phyloP scores from a whole-genome alignment of 2,329 filamentous ascomycete genomes.

The Metarhizium robertsii region DNA sequence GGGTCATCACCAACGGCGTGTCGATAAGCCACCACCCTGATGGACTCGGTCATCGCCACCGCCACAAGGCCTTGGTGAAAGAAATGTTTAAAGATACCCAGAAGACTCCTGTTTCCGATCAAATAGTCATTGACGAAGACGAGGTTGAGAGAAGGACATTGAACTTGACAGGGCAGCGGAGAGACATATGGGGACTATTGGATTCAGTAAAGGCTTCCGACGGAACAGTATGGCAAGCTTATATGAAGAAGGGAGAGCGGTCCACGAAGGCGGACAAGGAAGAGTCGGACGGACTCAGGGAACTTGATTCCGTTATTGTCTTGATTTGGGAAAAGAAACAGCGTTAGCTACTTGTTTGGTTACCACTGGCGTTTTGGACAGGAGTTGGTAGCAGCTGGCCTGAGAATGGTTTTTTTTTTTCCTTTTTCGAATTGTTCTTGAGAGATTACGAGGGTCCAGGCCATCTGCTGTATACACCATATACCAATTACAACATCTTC shows the following conservation, averaged over 20 bases:
- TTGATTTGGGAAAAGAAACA: conserved; percentile 27
- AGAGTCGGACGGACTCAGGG: conserved; percentile 10
- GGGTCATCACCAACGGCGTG: conserved; percentile 38
- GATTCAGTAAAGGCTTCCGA: conserved; percentile 25
- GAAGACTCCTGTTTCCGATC: conserved; percentile 13
- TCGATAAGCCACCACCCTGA: conserved; percentile 33
- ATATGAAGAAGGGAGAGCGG: conserved; percentile 24
- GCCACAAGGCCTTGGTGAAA: neutral
- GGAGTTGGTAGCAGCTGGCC: neutral
- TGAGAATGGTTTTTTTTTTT: neutral
- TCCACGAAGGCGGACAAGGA: conserved; percentile 7
- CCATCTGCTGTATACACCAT: neutral
- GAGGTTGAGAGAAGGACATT: conserved; percentile 21
- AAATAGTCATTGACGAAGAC: conserved; percentile 22
- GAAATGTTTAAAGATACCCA: conserved; percentile 3
- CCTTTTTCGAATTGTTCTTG: neutral
- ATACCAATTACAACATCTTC: neutral
- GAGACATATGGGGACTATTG: conserved; percentile 31
- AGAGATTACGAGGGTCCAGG: neutral
- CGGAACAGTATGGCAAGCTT: conserved; percentile 37
- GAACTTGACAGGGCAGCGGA: conserved; percentile 23
- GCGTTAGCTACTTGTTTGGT: neutral
- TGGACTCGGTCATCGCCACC: conserved; percentile 17
- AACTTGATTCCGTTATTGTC: conserved; percentile 29
- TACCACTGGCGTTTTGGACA: neutral